Evolutionary conservation across 1,284 basidiomycete species (phyloP), one percentile per base, ranked within the genome.

Genomic region (Agaricales sp.): DNA sequence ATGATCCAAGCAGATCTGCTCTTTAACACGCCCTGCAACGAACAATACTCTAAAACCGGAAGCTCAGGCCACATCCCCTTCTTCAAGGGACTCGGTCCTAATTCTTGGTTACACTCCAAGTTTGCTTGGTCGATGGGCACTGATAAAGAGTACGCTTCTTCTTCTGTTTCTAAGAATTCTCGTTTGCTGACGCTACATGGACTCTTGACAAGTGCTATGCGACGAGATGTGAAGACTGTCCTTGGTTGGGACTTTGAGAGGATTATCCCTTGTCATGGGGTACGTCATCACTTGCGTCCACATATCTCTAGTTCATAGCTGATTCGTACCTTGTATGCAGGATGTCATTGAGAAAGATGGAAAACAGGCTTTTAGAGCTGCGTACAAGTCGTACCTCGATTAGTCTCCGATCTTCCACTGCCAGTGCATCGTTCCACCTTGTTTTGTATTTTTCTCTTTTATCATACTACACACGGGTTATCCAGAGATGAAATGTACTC

Each of bases 201-300:
- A 11, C 20, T 8, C n/a, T n/a, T n/a, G n/a, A n/a, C n/a, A 57
- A 91, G 87, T 22, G 79, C 77, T 3, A 88, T 91, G 86, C 75
- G 71, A 49, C 73, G 77, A 22, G 80, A 90, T 57, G 82, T 77
- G 2, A 77, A 73, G 56, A 81, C 72, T 1, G 88, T 94, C 2
- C 74, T 80, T 1, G 73, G 66, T 1, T 94, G 92, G 92, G 83
- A 94, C 57, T 94, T 92, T 62, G 78, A 88, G 23, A 73, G 87
- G 43, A 87, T 98, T 59, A 92, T 97, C 51, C 90, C 91, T 44
- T 95, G 92, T 59, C 94, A 97, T 63, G 94, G 88, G n/a, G 84
- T 87, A 60, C 58, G 77, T 63, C 48, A 26, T 45, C 37, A 1
- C 20, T 18, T 16, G 16, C 22, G 22, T 12, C 18, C 21, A 48